Evolutionary conservation across 345 rosid genomes (phyloP).

Genomic region (Eucalyptus sp.): DNA sequence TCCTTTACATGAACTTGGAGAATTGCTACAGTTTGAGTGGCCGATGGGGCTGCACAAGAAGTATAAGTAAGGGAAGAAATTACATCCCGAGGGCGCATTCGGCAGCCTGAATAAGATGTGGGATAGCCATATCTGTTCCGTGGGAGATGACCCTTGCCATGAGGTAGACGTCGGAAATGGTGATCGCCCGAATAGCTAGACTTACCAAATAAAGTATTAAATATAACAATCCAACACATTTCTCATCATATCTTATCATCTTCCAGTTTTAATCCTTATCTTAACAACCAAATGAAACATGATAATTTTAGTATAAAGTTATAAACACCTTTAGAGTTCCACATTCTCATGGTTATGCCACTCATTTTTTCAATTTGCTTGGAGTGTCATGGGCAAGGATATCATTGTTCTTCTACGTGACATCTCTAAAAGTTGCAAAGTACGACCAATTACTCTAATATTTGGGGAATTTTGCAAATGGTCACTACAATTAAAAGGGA

Average conservation of each 20-base stretch:
- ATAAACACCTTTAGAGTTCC: rapidly evolving
- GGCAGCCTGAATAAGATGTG: background rate
- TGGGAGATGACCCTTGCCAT: background rate
- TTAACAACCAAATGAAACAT: rapidly evolving
- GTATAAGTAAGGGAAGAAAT: background rate
- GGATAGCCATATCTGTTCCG: background rate
- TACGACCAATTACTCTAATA: background rate
- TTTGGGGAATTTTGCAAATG: background rate
- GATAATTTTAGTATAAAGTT: background rate
- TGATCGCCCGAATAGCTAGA: background rate
- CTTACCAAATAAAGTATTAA: background rate
- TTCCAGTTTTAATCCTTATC: background rate
- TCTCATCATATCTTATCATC: rapidly evolving
- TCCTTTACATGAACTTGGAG: background rate
- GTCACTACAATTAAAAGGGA: background rate
- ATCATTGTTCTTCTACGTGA: background rate
- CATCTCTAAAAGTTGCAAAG: background rate
- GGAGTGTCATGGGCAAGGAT: background rate
- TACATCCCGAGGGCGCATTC: background rate
- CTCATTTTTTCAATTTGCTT: background rate
- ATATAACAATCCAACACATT: rapidly evolving
- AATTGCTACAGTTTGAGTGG: background rate
- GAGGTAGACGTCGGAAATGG: background rate
- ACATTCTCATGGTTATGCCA: background rate
- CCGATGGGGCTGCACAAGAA: background rate